Conservation (phyloP, 371 early-diverging fungal species). For the Apophysomyces ossiformis region DNA sequence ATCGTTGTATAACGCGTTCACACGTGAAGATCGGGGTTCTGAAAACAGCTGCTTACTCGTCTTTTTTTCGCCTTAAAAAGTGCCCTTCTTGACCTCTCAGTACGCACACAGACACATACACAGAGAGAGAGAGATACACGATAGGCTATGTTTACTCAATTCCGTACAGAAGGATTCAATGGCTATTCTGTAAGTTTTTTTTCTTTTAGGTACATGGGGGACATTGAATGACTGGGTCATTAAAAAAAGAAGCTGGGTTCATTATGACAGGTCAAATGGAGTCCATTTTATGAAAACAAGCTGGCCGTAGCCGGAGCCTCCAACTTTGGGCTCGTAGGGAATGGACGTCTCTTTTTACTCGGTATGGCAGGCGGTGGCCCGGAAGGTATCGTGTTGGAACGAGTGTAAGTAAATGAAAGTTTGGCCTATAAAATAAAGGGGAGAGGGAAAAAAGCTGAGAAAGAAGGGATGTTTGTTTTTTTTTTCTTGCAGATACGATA, state of each 20-base stretch:
- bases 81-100: not conserved
- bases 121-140: too few species aligned
- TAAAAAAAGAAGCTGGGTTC: too few species aligned
- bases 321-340: slow-evolving; percentile 96
- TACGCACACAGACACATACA: too few species aligned
- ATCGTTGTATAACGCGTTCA: not conserved
- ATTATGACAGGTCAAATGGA: slow-evolving; percentile 77
- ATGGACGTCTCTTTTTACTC: slow-evolving; percentile 84
- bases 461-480: not conserved
- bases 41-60: slow-evolving; percentile 3
- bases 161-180: slow-evolving; percentile 67
- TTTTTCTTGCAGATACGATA: slow-evolving; percentile 78
- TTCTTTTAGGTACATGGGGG: slow-evolving; percentile 7
- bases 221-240: too few species aligned
- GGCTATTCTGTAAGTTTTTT: slow-evolving; percentile 65
- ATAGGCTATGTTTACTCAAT: slow-evolving; percentile 52
- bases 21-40: slow-evolving; percentile 2
- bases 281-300: slow-evolving; percentile 90
- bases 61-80: slow-evolving; percentile 7
- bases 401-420: slow-evolving; percentile 62
- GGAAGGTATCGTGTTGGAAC: slow-evolving; percentile 63
- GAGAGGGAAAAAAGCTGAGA: not conserved
- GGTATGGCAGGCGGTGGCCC: slow-evolving; percentile 48
- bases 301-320: slow-evolving; percentile 90
- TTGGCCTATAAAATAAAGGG: not conserved